Percentiles rank a stretch among this genome's conserved stretches.
These are phyloP conservation scores for Diplotaxis tenuifolia DNA, from an alignment of 345 rosid species.

Conservation along the genomic window DNA sequence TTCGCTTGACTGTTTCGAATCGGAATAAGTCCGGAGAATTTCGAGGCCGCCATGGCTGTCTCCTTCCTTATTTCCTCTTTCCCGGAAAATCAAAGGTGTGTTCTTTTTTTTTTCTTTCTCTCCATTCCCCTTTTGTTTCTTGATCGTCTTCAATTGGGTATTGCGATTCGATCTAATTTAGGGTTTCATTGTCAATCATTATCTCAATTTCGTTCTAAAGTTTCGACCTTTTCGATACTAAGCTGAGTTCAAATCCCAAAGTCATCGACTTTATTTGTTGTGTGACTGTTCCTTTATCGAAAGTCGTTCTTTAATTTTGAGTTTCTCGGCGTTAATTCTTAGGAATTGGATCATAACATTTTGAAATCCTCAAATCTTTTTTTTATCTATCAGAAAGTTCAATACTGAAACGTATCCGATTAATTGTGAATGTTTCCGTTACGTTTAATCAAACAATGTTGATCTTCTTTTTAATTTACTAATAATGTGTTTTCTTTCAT, in stretches of 20 bases:
- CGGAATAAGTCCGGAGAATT: conserved; percentile 32
- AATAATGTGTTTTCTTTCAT: not conserved
- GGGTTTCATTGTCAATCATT: not conserved
- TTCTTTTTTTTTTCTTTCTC: not conserved
- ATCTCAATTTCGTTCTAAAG: not conserved
- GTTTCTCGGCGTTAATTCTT: conserved; percentile 3
- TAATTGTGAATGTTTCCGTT: conserved; percentile 4
- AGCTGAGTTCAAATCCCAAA: conserved; percentile 15
- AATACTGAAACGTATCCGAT: not conserved
- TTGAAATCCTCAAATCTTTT: not conserved
- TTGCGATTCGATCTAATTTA: conserved; percentile 17
- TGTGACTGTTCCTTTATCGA: too few species aligned
- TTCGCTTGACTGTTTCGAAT: conserved; percentile 31
- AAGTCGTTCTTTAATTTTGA: not conserved
- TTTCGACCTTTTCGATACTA: conserved; percentile 20
- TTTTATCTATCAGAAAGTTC: not conserved
- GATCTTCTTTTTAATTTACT: not conserved
- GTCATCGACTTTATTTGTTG: conserved; percentile 24
- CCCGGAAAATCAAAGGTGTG: conserved; percentile 28
- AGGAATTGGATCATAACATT: not conserved
- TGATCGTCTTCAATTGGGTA: conserved; percentile 27
- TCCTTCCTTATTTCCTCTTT: conserved; percentile 16
- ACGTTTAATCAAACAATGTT: not conserved
- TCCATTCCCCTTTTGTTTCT: not conserved
- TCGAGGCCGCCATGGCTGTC: conserved; percentile 38